Base-by-base conservation (phyloP, 192 early-diverging fungal species). In the Backusella parvicylindrica region DNA sequence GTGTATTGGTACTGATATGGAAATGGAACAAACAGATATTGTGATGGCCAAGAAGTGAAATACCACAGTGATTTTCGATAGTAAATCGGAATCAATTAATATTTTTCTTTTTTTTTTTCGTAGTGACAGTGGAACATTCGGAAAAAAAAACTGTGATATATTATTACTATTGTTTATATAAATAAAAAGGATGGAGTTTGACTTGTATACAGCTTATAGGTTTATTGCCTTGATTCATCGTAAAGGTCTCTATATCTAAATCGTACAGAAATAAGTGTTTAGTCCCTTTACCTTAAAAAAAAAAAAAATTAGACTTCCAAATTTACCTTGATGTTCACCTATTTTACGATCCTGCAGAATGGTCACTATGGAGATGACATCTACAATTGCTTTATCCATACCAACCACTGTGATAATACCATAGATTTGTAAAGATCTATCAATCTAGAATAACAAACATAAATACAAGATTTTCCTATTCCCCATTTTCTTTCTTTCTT, bases 381-480 rank as follows among this genome's bases (percentile, higher is more conserved):
- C 63, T 31, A 43, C 72, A 13, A 73, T 43, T 32, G 72, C 72
- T 40, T 64, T 73, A 30, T 73, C 63, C 72, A 73, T 73, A 3
- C 72, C 72, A 60, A 73, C 72, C 4, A 73, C n/a, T 3, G 72
- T 73, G n/a, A 73, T 30, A 0, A 26, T 73, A 32, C 38, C 38
- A 32, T 64, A 73, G 2, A 33, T 13, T 32, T 50, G 28, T 13
- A 73, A 40, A 32, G 72, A 73, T 26, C 38, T 31, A 43, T 65
- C 63, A 32, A 73, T 73, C 72, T 73, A 40, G 43, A 16, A 18
- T 18, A 16, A 41, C 21, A 40, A 41, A 40, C 21, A 37, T 69
- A 16, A 37, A 16, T 40, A 23, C 11, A 7, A 32, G 6, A 7
- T 32, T 49, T 30, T 6, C 13, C 3, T 21, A 18, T 15, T 12